A percentile compares a stretch with the other conserved stretches of the same genome.
These are phyloP conservation scores for Calocybe indica DNA, from an alignment of 768 basidiomycete species.

Conservation along the genomic window DNA sequence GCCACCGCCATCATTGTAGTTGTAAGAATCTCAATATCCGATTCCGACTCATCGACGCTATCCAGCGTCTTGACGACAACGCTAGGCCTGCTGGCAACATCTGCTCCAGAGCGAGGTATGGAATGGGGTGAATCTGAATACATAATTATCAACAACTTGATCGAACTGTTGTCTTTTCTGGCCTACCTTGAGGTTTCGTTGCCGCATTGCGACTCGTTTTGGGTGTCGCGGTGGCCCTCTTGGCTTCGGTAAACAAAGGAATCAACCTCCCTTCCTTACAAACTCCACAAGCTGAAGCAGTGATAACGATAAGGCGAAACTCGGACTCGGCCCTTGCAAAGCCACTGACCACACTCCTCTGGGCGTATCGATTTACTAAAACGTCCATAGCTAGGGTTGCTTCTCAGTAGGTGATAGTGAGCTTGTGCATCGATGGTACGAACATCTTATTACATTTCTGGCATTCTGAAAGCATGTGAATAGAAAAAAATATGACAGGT, in stretches of 20 bases:
- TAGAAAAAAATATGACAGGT: conserved; percentile 3
- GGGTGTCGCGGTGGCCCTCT: conserved; percentile 25
- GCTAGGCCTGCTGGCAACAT: not conserved
- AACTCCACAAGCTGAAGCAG: conserved; percentile 51
- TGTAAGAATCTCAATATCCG: conserved; percentile 25
- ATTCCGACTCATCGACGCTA: conserved; percentile 19
- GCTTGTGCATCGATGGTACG: conserved; percentile 9
- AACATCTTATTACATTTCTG: conserved; percentile 58
- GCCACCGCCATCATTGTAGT: conserved; percentile 18
- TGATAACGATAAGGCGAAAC: not conserved
- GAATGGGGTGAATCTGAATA: conserved; percentile 29
- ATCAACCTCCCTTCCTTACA: conserved; percentile 56
- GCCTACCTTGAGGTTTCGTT: conserved; percentile 37
- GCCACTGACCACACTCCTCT: conserved; percentile 51
- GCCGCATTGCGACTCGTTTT: conserved; percentile 40
- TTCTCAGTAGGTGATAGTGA: conserved; percentile 1
- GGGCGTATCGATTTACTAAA: conserved; percentile 68
- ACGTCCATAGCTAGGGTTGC: conserved; percentile 54
- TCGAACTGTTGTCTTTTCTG: not conserved
- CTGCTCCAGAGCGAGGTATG: conserved; percentile 2
- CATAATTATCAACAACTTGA: not conserved
- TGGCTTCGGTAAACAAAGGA: conserved; percentile 45
- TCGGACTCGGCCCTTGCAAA: not conserved
- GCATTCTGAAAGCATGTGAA: conserved; percentile 42
- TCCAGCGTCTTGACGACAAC: not conserved